phyloP scores from a whole-genome alignment of 1,284 basidiomycete species.

The Blastosporella zonata region DNA sequence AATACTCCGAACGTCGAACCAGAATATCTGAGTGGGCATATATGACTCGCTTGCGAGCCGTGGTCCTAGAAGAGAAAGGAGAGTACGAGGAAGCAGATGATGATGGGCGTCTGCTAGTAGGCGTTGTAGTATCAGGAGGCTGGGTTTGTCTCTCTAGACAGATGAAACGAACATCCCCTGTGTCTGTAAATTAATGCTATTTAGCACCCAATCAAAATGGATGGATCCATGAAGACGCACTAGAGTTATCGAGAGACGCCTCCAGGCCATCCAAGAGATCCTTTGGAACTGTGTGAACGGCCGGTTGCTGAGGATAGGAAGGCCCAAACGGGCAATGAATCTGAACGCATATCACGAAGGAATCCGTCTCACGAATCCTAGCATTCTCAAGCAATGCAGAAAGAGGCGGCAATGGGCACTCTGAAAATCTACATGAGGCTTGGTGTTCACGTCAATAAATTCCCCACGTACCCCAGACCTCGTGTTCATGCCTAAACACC shows the following conservation, averaged over 20 bases:
- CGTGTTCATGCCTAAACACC: constrained; percentile 62
- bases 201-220: neutral
- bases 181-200: constrained; percentile 32
- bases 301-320: constrained; percentile 62
- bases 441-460: neutral
- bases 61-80: constrained; percentile 39
- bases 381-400: constrained; percentile 59
- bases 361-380: constrained; percentile 56
- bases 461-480: constrained; percentile 60
- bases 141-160: constrained; percentile 59
- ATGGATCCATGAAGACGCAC: constrained; percentile 36
- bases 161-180: constrained; percentile 56
- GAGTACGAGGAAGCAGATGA: constrained; percentile 42
- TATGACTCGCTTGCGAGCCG: constrained; percentile 65
- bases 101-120: constrained; percentile 25
- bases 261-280: constrained; percentile 62
- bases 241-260: constrained; percentile 60
- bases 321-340: constrained; percentile 67
- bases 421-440: constrained; percentile 30
- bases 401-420: constrained; percentile 63
- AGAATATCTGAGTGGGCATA: constrained; percentile 83
- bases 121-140: constrained; percentile 27
- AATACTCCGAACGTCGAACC: constrained; percentile 73
- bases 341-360: constrained; percentile 67
- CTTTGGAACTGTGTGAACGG: constrained; percentile 60